Evolutionary conservation across 306 rosid species (phyloP).

Genomic region (Corylus avellana): DNA sequence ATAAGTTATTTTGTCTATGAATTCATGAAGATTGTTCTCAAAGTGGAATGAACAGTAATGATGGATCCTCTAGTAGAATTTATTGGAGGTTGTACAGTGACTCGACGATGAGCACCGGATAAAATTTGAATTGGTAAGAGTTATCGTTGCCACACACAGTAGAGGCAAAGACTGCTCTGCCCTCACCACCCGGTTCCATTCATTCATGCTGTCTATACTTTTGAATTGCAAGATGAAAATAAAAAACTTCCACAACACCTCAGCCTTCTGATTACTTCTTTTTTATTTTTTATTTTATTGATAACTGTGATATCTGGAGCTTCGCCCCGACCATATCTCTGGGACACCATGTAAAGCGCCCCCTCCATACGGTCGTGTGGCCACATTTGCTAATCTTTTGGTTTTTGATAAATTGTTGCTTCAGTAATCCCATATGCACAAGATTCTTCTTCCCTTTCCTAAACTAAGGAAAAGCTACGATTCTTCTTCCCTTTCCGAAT

Average conservation of each 20-base stretch:
- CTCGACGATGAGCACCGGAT: conserved; percentile 6
- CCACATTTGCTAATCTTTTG: no score
- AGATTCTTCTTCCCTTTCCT: no score
- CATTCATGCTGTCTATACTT: background rate
- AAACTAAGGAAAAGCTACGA: no score
- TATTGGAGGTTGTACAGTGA: conserved; percentile 27
- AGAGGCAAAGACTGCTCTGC: background rate
- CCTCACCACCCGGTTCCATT: background rate
- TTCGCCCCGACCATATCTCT: no score
- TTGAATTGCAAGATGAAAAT: background rate
- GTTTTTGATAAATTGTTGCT: no score
- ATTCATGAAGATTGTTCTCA: conserved; percentile 91
- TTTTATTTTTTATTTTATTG: no score
- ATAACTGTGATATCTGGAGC: no score
- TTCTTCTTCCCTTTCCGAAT: no score
- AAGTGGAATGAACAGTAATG: conserved; percentile 67
- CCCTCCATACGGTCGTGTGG: no score
- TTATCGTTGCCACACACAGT: conserved; percentile 14
- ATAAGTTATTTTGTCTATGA: conserved; percentile 92
- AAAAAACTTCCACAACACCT: background rate
- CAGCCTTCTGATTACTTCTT: background rate
- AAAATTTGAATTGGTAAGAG: conserved; percentile 22
- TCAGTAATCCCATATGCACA: no score
- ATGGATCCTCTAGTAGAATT: conserved; percentile 26
- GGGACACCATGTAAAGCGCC: no score